phyloP scores from a whole-genome alignment of 1,284 basidiomycete genomes.

The Meripilus lineatus region DNA sequence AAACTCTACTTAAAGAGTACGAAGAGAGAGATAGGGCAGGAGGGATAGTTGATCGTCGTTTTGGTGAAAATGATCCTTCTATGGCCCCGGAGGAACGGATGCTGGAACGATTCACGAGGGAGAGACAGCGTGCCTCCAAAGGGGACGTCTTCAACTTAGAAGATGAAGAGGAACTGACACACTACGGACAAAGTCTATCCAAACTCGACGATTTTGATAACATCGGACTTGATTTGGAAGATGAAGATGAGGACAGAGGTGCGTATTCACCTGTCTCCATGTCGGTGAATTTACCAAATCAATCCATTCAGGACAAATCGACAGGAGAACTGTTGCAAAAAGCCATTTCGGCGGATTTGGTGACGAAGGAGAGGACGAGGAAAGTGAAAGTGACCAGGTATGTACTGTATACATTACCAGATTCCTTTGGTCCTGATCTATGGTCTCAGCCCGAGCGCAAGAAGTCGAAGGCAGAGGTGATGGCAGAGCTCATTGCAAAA shows the following conservation, averaged over 20 bases:
- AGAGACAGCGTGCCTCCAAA: slow-evolving; percentile 77
- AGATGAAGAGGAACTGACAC: slow-evolving; percentile 87
- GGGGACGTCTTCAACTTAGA: slow-evolving; percentile 88
- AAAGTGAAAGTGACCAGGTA: slow-evolving; percentile 36
- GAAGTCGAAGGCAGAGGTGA: slow-evolving; percentile 93
- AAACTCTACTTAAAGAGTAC: slow-evolving; percentile 85
- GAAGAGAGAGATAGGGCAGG: slow-evolving; percentile 77
- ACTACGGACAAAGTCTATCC: slow-evolving; percentile 86
- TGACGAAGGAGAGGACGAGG: slow-evolving; percentile 62
- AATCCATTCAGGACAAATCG: slow-evolving; percentile 63
- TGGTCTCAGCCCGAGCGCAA: slow-evolving; percentile 66
- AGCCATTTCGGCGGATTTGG: slow-evolving; percentile 87
- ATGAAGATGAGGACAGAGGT: slow-evolving; percentile 51
- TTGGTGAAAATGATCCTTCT: slow-evolving; percentile 91
- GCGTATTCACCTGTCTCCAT: slow-evolving; percentile 1
- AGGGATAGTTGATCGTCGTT: slow-evolving; percentile 89
- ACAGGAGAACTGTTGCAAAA: slow-evolving; percentile 56
- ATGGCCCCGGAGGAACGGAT: slow-evolving; percentile 95
- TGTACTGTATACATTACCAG: background rate
- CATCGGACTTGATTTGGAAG: slow-evolving; percentile 67
- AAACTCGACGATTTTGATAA: slow-evolving; percentile 87
- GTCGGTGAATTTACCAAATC: background rate
- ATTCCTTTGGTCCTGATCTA: background rate
- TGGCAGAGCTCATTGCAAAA: slow-evolving; percentile 97
- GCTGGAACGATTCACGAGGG: slow-evolving; percentile 93